These are phyloP conservation scores for Papiliotrema nemorosa DNA, from an alignment of 1,284 basidiomycete genomes.

Conservation along the genomic window DNA sequence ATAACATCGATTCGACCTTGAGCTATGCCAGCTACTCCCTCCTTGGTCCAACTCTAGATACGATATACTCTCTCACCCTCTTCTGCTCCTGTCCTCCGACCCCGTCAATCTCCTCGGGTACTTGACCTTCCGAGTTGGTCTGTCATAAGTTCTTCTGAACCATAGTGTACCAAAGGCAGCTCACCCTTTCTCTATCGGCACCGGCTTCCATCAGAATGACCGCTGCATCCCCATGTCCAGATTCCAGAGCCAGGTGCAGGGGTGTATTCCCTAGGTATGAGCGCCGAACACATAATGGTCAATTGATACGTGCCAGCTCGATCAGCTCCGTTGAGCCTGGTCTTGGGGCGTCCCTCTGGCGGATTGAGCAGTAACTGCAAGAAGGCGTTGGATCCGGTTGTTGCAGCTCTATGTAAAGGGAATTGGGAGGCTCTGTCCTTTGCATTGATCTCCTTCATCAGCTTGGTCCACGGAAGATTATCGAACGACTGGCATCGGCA, in stretches of 20 bases:
- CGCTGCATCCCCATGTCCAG: slow-evolving; percentile 83
- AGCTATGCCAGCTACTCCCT: too few species aligned
- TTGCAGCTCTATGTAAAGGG: slow-evolving; percentile 89
- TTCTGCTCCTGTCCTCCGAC: slow-evolving; percentile 83
- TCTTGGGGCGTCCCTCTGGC: slow-evolving; percentile 68
- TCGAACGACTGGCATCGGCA: slow-evolving; percentile 66
- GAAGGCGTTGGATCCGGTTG: slow-evolving; percentile 84
- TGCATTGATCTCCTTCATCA: slow-evolving; percentile 68
- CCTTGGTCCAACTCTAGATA: slow-evolving; percentile 43
- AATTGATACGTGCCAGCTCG: slow-evolving; percentile 65
- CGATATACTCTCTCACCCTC: slow-evolving; percentile 67
- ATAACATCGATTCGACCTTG: too few species aligned
- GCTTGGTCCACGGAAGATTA: slow-evolving; percentile 13
- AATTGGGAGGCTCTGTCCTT: slow-evolving; percentile 86
- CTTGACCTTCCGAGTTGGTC: slow-evolving; percentile 76
- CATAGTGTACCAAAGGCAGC: too few species aligned
- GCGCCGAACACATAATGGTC: background rate
- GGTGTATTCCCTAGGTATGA: slow-evolving; percentile 76
- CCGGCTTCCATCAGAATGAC: slow-evolving; percentile 87
- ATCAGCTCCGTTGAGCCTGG: slow-evolving; percentile 80
- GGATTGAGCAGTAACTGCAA: slow-evolving; percentile 73
- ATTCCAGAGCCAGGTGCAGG: slow-evolving; percentile 93
- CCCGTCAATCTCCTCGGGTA: slow-evolving; percentile 77
- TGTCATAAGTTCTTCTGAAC: slow-evolving; percentile 30
- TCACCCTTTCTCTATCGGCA: slow-evolving; percentile 78